phyloP scores from a whole-genome alignment of 2,329 filamentous ascomycete species.

The Phialophora verrucosa region DNA sequence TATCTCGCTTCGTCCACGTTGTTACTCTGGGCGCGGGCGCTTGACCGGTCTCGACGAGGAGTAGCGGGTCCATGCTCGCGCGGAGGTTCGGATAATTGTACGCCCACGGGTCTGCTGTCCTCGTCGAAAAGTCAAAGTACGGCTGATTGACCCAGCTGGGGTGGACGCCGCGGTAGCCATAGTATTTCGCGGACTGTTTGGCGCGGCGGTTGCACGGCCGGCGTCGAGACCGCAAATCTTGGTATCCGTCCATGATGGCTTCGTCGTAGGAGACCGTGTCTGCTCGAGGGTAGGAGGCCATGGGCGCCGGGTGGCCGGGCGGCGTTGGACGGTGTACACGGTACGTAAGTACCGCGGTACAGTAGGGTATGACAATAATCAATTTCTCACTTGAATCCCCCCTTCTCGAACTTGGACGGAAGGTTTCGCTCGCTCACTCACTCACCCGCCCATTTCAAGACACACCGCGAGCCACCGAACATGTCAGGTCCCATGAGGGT shows the following conservation, averaged over 20 bases:
- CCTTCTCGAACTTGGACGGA: not conserved
- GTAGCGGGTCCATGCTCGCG: slow-evolving; percentile 9
- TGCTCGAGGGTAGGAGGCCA: not conserved
- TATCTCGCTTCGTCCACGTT: slow-evolving; percentile 32
- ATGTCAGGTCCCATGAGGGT: not conserved
- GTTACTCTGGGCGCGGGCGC: not conserved
- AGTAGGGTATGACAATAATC: no score
- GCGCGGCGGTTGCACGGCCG: slow-evolving; percentile 22
- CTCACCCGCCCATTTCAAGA: not conserved
- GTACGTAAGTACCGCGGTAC: not conserved
- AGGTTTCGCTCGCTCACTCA: not conserved
- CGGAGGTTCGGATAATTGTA: not conserved
- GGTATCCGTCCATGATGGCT: not conserved
- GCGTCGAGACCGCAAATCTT: slow-evolving; percentile 28
- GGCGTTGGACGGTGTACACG: not conserved
- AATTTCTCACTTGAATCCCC: not conserved
- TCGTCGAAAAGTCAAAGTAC: slow-evolving; percentile 1
- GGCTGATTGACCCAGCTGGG: slow-evolving; percentile 32
- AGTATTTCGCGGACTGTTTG: slow-evolving; percentile 35
- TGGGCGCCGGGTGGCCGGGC: not conserved
- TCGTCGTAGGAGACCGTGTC: not conserved
- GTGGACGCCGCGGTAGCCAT: slow-evolving; percentile 34
- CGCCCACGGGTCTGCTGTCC: not conserved
- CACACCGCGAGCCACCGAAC: not conserved
- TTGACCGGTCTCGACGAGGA: not conserved